Evolutionary conservation across 75 land plant species (phyloP).

Genomic region (Cupressus sempervirens): DNA sequence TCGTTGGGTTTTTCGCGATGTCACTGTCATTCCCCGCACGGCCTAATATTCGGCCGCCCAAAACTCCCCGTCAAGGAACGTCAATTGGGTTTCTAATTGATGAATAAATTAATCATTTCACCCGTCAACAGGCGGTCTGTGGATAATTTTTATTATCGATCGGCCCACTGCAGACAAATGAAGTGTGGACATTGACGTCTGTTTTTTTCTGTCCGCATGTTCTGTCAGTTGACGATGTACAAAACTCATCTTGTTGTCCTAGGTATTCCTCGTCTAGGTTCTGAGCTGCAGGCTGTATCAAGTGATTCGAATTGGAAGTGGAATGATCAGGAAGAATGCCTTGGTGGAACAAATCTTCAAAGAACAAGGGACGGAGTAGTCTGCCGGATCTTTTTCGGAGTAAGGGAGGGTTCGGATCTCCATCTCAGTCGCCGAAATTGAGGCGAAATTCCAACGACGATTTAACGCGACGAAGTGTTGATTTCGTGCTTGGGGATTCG

Average conservation of each 20-base stretch:
- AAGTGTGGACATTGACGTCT: background rate
- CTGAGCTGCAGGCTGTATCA: background rate
- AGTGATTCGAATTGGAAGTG: background rate
- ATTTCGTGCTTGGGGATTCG: background rate
- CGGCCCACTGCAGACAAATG: background rate
- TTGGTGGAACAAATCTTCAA: constrained; percentile 3
- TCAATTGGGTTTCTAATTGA: background rate
- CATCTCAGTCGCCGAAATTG: background rate
- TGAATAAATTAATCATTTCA: background rate
- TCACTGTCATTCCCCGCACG: background rate
- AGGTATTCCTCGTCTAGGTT: background rate
- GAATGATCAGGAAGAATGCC: background rate
- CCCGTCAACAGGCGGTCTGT: background rate
- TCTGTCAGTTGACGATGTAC: background rate
- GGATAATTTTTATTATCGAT: background rate
- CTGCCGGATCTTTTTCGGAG: background rate
- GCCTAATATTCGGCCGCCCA: background rate
- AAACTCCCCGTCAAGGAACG: background rate
- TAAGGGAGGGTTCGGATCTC: background rate
- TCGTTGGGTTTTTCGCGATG: background rate
- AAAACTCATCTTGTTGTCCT: background rate
- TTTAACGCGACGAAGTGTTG: background rate
- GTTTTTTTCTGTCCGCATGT: background rate
- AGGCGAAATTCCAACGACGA: background rate
- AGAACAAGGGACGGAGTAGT: background rate